phyloP scores from a whole-genome alignment of 2,329 filamentous ascomycete species.

The Colletotrichum sp. region DNA sequence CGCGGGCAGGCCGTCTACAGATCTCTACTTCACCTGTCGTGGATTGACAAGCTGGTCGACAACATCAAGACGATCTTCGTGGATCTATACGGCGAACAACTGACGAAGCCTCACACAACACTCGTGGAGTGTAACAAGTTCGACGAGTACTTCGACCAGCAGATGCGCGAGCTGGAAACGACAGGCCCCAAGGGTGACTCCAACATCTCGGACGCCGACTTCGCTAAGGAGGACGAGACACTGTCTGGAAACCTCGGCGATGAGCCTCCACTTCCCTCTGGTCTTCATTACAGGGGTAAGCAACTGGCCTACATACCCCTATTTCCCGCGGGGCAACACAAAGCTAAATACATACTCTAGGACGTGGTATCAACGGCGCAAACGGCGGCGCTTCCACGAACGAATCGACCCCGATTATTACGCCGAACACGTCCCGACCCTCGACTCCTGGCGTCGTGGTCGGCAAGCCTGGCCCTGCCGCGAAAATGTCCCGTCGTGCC shows the following conservation, averaged over 20 bases:
- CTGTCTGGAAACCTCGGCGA: constrained; percentile 41
- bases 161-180: constrained; percentile 80
- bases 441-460: constrained; percentile 76
- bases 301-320: background rate
- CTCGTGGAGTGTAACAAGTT: constrained; percentile 81
- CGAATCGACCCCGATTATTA: constrained; percentile 72
- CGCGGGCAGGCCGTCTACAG: constrained; percentile 85
- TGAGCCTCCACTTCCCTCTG: constrained; percentile 36
- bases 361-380: constrained; percentile 37
- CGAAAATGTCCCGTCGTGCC: constrained; percentile 80
- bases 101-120: constrained; percentile 81
- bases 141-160: constrained; percentile 93
- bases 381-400: constrained; percentile 50
- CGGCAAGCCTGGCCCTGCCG: constrained; percentile 75
- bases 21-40: constrained; percentile 90
- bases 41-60: constrained; percentile 96
- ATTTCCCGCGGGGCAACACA: background rate
- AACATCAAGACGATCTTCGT: constrained; percentile 93
- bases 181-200: constrained; percentile 43
- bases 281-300: constrained; percentile 22
- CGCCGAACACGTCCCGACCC: constrained; percentile 80
- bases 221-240: constrained; percentile 36
- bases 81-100: constrained; percentile 85
- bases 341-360: constrained; percentile 15
- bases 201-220: constrained; percentile 29